Conservation (phyloP, 768 basidiomycete species). For the Austroboletus eburneus region DNA sequence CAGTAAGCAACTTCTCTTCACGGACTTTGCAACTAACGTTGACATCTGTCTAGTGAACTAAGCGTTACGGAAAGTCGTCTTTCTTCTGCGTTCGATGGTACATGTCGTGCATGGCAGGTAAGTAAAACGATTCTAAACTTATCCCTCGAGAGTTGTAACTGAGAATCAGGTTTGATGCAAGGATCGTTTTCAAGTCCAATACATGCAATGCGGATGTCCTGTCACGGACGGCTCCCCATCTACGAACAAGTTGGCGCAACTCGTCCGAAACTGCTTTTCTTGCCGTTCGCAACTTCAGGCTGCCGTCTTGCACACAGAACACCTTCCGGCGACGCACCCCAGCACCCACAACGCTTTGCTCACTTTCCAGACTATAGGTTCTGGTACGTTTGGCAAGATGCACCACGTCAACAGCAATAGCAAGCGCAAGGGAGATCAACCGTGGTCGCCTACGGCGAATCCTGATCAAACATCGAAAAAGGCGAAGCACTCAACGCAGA, state of each 20-base stretch:
- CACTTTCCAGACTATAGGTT: conserved; percentile 26
- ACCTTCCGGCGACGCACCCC: conserved; percentile 50
- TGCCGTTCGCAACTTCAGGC: conserved; percentile 31
- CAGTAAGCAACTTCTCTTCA: conserved; percentile 40
- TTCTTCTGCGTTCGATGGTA: conserved; percentile 45
- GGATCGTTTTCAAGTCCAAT: conserved; percentile 46
- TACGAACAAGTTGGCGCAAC: conserved; percentile 38
- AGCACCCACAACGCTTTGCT: conserved; percentile 50
- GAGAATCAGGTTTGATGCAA: conserved; percentile 13
- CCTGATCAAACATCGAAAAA: not conserved
- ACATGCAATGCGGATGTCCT: conserved; percentile 60
- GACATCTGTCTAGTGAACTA: conserved; percentile 37
- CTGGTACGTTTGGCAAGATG: conserved; percentile 15
- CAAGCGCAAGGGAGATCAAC: not conserved
- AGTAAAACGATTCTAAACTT: not conserved
- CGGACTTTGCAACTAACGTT: not conserved
- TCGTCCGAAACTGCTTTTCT: conserved; percentile 20
- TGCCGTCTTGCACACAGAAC: conserved; percentile 32
- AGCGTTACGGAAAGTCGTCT: conserved; percentile 45
- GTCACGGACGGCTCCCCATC: conserved; percentile 43
- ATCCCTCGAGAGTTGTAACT: not conserved
- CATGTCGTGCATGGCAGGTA: conserved; percentile 51
- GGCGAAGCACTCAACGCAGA: not conserved
- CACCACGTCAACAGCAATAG: not conserved
- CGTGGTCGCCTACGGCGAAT: not conserved